Percentiles rank a stretch among this genome's conserved stretches.
Evolutionary conservation across 441 rosid genomes (phyloP).

Genomic region (Cnidoscolus chayamansa): DNA sequence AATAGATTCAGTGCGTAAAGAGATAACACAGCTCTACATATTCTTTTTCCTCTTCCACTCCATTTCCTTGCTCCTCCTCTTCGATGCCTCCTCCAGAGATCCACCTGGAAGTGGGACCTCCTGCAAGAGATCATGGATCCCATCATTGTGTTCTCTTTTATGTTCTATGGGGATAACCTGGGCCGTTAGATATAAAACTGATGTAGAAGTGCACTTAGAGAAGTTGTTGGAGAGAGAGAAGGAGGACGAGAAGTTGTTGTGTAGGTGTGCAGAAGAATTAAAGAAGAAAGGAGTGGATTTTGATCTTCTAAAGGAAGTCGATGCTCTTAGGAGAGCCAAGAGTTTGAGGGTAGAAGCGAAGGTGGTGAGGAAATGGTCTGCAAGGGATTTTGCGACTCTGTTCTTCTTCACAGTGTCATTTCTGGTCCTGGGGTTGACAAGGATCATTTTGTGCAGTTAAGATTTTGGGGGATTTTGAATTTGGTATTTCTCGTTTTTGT

Average conservation of each 20-base stretch:
- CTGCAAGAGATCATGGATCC: constrained; percentile 71
- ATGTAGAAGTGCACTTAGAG: constrained; percentile 69
- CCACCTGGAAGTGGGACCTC: constrained; percentile 13
- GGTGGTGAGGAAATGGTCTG: constrained; percentile 72
- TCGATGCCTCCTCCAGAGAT: constrained; percentile 41
- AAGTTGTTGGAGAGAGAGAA: constrained; percentile 81
- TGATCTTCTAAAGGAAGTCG: constrained; percentile 88
- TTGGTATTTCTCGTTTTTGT: constrained; percentile 14
- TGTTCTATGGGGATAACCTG: constrained; percentile 72
- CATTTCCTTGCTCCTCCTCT: constrained; percentile 63
- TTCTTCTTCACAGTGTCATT: constrained; percentile 75
- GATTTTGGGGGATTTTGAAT: neutral
- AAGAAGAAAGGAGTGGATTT: constrained; percentile 85
- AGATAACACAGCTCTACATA: constrained; percentile 67
- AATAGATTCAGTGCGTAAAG: constrained; percentile 55
- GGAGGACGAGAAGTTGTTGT: constrained; percentile 75
- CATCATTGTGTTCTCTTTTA: constrained; percentile 59
- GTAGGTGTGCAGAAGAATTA: constrained; percentile 83
- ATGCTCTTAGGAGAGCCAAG: constrained; percentile 85
- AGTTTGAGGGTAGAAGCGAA: constrained; percentile 69
- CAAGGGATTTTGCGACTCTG: constrained; percentile 64
- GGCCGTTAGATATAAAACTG: constrained; percentile 82
- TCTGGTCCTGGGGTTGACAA: constrained; percentile 66
- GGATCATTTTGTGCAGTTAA: constrained; percentile 60
- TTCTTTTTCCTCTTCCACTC: constrained; percentile 93